A percentile compares a stretch with the other conserved stretches of the same genome.
phyloP scores from a whole-genome alignment of 768 basidiomycete species.

The Boletus pseudo-olivaceus region DNA sequence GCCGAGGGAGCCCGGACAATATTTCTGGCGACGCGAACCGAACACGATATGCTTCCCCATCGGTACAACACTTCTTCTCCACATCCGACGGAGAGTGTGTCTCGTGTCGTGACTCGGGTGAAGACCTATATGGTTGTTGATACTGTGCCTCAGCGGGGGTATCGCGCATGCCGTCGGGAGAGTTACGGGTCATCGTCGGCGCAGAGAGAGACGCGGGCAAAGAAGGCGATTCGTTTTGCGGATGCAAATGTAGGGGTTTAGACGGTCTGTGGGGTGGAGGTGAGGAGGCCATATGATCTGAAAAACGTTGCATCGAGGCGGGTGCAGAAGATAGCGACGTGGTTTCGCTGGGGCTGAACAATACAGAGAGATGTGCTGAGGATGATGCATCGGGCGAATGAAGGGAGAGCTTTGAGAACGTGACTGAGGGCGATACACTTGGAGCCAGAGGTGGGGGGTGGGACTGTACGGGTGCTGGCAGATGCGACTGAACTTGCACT shows the following conservation, averaged over 20 bases:
- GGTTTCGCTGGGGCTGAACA: slow-evolving; percentile 9
- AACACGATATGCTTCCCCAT: slow-evolving; percentile 23
- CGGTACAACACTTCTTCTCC: slow-evolving; percentile 10
- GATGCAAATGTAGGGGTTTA: slow-evolving; percentile 28
- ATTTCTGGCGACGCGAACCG: slow-evolving; percentile 33
- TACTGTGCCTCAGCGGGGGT: slow-evolving; percentile 23
- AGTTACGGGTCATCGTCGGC: slow-evolving; percentile 1
- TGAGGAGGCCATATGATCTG: slow-evolving; percentile 7
- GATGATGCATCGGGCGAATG: slow-evolving; percentile 31
- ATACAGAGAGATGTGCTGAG: slow-evolving; percentile 7
- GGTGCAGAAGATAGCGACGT: background rate
- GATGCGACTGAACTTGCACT: background rate
- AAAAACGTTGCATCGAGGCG: background rate
- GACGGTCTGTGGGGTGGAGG: slow-evolving; percentile 20
- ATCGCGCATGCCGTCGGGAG: slow-evolving; percentile 19
- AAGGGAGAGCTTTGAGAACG: slow-evolving; percentile 53
- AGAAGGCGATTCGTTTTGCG: slow-evolving; percentile 17
- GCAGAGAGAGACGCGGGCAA: slow-evolving; percentile 3
- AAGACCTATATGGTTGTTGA: slow-evolving; percentile 14
- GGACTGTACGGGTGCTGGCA: background rate
- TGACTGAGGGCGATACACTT: slow-evolving; percentile 41
- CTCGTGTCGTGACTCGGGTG: slow-evolving; percentile 11
- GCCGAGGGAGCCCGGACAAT: slow-evolving; percentile 9
- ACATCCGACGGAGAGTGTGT: background rate
- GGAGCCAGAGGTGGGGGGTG: slow-evolving; percentile 1